These are phyloP conservation scores for Sugiyamaella japonica DNA, from an alignment of 1,139 yeast genomes.

Conservation along the genomic window DNA sequence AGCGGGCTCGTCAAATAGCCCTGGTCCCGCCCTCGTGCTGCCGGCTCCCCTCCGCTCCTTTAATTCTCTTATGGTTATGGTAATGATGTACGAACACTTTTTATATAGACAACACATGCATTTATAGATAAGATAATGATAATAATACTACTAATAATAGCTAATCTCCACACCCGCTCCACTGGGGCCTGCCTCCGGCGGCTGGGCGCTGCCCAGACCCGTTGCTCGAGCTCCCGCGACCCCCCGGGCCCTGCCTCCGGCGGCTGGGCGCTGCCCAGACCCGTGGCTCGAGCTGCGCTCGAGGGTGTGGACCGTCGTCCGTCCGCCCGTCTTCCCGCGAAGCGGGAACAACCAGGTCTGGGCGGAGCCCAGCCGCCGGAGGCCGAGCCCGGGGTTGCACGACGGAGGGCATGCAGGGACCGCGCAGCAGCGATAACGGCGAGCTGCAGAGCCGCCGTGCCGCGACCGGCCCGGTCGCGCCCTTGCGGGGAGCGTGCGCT, in stretches of 20 bases:
- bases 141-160: too few species aligned
- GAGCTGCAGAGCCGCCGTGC: too few species aligned
- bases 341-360: background rate
- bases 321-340: background rate
- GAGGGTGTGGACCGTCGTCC: too few species aligned
- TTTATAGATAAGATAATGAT: background rate
- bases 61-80: background rate
- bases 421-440: too few species aligned
- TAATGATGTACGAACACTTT: conserved; percentile 2
- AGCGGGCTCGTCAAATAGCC: conserved; percentile 9
- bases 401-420: background rate
- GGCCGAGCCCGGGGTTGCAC: background rate
- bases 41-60: background rate
- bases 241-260: too few species aligned
- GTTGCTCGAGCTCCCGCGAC: too few species aligned
- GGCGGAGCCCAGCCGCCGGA: too few species aligned
- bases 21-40: background rate
- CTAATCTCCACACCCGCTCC: background rate
- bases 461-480: too few species aligned
- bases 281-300: too few species aligned
- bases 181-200: background rate
- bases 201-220: too few species aligned
- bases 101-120: background rate
- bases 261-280: too few species aligned
- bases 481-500: too few species aligned